phyloP scores from a whole-genome alignment of 768 basidiomycete species.

The Plicaturopsis crispa region DNA sequence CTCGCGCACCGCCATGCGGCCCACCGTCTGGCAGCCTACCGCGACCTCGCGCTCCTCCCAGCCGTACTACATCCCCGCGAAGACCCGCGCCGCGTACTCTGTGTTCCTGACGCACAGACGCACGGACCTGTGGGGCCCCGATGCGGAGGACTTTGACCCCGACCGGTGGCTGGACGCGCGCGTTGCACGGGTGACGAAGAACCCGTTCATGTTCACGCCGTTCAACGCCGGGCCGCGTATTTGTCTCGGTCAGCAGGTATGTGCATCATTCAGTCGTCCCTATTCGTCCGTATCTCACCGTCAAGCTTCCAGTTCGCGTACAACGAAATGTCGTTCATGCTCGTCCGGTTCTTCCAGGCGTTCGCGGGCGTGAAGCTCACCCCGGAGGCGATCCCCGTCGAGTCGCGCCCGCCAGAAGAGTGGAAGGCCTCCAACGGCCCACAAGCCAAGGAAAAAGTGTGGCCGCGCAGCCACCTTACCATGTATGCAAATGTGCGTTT shows the following conservation, averaged over 20 bases:
- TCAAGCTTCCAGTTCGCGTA: constrained; percentile 53
- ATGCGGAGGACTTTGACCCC: constrained; percentile 53
- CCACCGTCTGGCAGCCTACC: constrained; percentile 3
- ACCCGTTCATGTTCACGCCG: constrained; percentile 49
- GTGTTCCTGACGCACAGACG: constrained; percentile 30
- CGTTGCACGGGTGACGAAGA: constrained; percentile 41
- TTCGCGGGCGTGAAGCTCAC: constrained; percentile 34
- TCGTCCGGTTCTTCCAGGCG: constrained; percentile 42
- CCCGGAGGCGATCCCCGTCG: not conserved
- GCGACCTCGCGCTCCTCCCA: no score
- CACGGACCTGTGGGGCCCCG: constrained; percentile 29
- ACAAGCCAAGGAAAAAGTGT: constrained; percentile 23
- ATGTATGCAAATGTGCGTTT: constrained; percentile 29
- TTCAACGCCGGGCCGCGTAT: constrained; percentile 47
- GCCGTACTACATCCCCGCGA: constrained; percentile 24
- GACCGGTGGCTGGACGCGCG: constrained; percentile 62
- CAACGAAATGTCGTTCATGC: constrained; percentile 46
- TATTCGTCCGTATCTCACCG: no score
- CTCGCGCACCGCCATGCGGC: constrained; percentile 6
- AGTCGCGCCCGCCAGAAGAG: constrained; percentile 8
- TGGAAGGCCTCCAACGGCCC: constrained; percentile 29
- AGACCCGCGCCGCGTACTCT: constrained; percentile 14
- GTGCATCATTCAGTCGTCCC: no score
- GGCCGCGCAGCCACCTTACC: constrained; percentile 27
- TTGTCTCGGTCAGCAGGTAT: constrained; percentile 47